phyloP scores from a whole-genome alignment of 176 grass and related monocot genomes.

The Rhipidocladum racemiflorum region DNA sequence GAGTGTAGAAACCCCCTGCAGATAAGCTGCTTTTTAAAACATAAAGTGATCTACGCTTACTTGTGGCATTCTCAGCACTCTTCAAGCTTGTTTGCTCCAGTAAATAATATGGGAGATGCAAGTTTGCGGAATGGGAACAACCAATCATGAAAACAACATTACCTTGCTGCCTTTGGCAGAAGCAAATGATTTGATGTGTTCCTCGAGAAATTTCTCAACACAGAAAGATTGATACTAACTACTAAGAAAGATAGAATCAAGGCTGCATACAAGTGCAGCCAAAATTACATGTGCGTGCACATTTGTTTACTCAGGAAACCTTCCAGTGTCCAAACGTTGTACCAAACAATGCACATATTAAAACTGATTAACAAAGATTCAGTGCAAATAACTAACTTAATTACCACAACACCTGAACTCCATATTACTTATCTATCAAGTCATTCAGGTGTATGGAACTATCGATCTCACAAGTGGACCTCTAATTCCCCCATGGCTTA shows the following conservation, averaged over 20 bases:
- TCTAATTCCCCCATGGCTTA: slow-evolving; percentile 5
- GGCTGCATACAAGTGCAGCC: slow-evolving; percentile 1
- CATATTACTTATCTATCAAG: not conserved
- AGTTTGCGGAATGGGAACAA: not conserved
- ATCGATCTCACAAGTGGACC: not conserved
- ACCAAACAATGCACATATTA: slow-evolving; percentile 5
- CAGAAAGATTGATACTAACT: not conserved
- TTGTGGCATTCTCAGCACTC: slow-evolving; percentile 17
- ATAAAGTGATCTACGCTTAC: not conserved
- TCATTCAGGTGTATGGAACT: not conserved
- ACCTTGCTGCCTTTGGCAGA: slow-evolving; percentile 21
- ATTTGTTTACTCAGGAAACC: slow-evolving; percentile 25
- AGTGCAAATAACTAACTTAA: slow-evolving; percentile 9
- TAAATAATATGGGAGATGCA: not conserved
- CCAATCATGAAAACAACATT: slow-evolving; percentile 18
- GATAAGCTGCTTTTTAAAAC: slow-evolving; percentile 33
- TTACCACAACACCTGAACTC: not conserved
- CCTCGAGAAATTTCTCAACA: not conserved
- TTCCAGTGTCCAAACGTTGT: slow-evolving; percentile 22
- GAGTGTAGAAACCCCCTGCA: slow-evolving; percentile 25
- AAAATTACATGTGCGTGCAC: slow-evolving; percentile 31
- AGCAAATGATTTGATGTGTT: slow-evolving; percentile 1
- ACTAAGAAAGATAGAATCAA: slow-evolving; percentile 21
- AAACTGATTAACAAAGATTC: slow-evolving; percentile 13
- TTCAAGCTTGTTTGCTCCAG: slow-evolving; percentile 23